A percentile compares a stretch with the other conserved stretches of the same genome.
phyloP scores from a whole-genome alignment of 495 filamentous ascomycete species.

The Daldinia concentrica region DNA sequence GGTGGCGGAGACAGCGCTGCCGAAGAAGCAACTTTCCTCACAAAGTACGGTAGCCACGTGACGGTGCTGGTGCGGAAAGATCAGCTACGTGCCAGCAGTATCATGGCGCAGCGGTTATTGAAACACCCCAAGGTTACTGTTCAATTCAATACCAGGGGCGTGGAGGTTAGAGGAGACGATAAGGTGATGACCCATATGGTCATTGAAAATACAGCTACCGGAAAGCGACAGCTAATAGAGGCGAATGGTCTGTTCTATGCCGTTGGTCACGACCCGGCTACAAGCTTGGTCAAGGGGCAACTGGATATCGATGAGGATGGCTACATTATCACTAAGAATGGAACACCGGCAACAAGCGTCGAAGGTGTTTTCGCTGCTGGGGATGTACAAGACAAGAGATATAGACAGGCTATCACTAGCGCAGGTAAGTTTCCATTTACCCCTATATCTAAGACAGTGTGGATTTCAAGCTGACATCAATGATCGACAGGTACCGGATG shows the following conservation, averaged over 20 bases:
- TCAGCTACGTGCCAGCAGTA: constrained; percentile 83
- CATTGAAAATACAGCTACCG: constrained; percentile 80
- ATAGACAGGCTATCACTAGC: constrained; percentile 97
- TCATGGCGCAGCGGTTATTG: constrained; percentile 88
- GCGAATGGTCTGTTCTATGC: constrained; percentile 98
- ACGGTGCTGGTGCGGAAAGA: constrained; percentile 91
- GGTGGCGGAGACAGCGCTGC: constrained; percentile 97
- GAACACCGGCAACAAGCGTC: constrained; percentile 86
- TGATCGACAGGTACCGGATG: constrained; percentile 81
- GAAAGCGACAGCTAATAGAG: constrained; percentile 79
- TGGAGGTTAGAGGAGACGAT: constrained; percentile 83
- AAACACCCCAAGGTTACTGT: constrained; percentile 89
- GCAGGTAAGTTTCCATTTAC: constrained; percentile 72
- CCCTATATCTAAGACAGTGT: background rate
- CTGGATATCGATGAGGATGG: constrained; percentile 83
- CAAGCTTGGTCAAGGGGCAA: constrained; percentile 83
- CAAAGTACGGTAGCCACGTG: constrained; percentile 95
- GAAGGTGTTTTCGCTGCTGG: constrained; percentile 96
- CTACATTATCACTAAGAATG: constrained; percentile 89
- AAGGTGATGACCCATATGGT: constrained; percentile 85
- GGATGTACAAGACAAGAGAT: constrained; percentile 98
- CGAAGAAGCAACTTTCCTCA: constrained; percentile 96
- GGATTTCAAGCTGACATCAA: constrained; percentile 36
- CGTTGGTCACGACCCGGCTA: constrained; percentile 96
- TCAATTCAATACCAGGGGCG: constrained; percentile 80